These are phyloP conservation scores for Artemisia tridentata DNA, from an alignment of 129 eudicot species.

Conservation along the genomic window DNA sequence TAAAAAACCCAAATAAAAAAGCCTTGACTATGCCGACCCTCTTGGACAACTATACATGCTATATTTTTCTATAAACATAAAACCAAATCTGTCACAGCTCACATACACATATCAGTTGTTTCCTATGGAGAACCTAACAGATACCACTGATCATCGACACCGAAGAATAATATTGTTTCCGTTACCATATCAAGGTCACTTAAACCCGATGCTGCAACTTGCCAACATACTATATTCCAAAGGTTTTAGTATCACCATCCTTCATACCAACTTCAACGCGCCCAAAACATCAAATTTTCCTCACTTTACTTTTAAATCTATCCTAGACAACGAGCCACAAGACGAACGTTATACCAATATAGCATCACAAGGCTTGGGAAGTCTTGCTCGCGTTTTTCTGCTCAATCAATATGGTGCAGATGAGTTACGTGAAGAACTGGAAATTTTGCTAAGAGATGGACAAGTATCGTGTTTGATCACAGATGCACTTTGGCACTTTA, in stretches of 20 bases:
- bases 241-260: constrained; percentile 55
- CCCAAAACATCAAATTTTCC: constrained; percentile 44
- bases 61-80: neutral
- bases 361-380: neutral
- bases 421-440: constrained; percentile 29
- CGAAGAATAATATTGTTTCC: constrained; percentile 45
- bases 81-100: neutral
- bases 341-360: neutral
- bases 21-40: too few relatives aligned
- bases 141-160: constrained; percentile 2
- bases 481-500: constrained; percentile 50
- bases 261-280: constrained; percentile 52
- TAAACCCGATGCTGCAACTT: constrained; percentile 65
- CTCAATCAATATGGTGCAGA: constrained; percentile 33
- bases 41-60: neutral
- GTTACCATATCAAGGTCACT: constrained; percentile 58
- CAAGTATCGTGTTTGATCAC: constrained; percentile 51
- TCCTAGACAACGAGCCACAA: constrained; percentile 26
- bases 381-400: constrained; percentile 6
- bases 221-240: constrained; percentile 53
- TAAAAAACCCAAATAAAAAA: neutral
- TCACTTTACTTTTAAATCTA: constrained; percentile 38
- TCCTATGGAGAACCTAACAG: constrained; percentile 1
- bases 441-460: constrained; percentile 27
- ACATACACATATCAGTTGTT: neutral